These are phyloP conservation scores for Kwoniella dendrophila DNA, from an alignment of 768 basidiomycete species.

Conservation along the genomic window DNA sequence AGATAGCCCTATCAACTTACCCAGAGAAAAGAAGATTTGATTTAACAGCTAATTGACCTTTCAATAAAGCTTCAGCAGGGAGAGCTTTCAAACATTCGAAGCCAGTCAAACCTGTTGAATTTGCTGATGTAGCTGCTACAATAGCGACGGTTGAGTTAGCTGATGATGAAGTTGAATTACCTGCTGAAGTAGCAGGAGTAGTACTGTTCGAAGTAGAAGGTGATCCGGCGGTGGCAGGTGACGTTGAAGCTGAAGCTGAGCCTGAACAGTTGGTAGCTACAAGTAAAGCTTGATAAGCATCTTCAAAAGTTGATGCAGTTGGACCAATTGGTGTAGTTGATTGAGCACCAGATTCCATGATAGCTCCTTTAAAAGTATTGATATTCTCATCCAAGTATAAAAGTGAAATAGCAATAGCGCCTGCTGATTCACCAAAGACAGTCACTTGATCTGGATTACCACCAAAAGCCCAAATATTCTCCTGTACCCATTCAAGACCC, in stretches of 20 bases:
- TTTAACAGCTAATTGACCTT: slow-evolving; percentile 39
- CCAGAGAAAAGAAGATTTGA: slow-evolving; percentile 23
- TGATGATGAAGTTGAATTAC: not conserved
- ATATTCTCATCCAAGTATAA: slow-evolving; percentile 47
- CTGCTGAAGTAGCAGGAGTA: slow-evolving; percentile 8
- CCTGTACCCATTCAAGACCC: slow-evolving; percentile 66
- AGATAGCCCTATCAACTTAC: slow-evolving; percentile 26
- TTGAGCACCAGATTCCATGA: slow-evolving; percentile 43
- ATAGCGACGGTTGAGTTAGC: not conserved
- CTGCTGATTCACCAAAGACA: slow-evolving; percentile 63
- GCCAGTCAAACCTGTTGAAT: slow-evolving; percentile 7
- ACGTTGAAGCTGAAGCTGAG: not conserved
- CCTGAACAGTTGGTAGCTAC: slow-evolving; percentile 35
- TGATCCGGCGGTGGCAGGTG: slow-evolving; percentile 12
- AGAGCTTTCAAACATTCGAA: slow-evolving; percentile 45
- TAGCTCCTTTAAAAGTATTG: slow-evolving; percentile 24
- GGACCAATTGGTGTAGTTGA: slow-evolving; percentile 26
- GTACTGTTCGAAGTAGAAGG: not conserved
- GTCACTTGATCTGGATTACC: slow-evolving; percentile 62
- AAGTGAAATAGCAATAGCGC: slow-evolving; percentile 61
- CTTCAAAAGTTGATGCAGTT: slow-evolving; percentile 30
- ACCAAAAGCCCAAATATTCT: slow-evolving; percentile 69
- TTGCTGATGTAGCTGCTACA: slow-evolving; percentile 5
- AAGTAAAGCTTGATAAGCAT: slow-evolving; percentile 40
- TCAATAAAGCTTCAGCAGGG: slow-evolving; percentile 34